Evolutionary conservation across 257 asterid species (phyloP).

Genomic region (Lantana camara): DNA sequence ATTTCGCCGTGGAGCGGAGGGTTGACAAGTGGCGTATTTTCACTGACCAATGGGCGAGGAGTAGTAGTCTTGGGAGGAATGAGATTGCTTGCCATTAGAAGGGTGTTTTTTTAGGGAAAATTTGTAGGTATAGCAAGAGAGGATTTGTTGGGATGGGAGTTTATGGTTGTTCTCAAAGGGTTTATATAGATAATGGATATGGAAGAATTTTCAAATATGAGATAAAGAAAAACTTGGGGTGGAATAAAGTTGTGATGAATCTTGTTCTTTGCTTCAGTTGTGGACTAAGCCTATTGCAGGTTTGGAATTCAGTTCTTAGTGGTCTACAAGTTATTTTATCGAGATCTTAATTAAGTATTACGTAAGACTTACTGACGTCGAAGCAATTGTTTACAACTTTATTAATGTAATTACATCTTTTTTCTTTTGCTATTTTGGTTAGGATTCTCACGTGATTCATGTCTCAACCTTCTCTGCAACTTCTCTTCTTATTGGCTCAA

Average conservation of each 20-base stretch:
- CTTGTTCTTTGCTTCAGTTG: constrained; percentile 62
- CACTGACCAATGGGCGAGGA: constrained; percentile 7
- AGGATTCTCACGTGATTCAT: constrained; percentile 15
- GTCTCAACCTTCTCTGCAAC: constrained; percentile 20
- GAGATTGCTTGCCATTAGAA: constrained; percentile 31
- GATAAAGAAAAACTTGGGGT: neutral
- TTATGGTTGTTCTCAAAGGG: constrained; percentile 18
- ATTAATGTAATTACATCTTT: neutral
- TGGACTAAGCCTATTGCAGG: constrained; percentile 40
- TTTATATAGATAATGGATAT: constrained; percentile 39
- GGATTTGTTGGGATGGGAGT: constrained; percentile 24
- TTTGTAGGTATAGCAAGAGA: neutral
- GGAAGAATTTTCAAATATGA: too few relatives aligned
- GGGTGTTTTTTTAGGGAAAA: neutral
- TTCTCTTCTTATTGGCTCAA: constrained; percentile 14
- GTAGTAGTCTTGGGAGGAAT: neutral
- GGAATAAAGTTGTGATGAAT: constrained; percentile 57
- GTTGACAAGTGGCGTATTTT: neutral
- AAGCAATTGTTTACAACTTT: neutral
- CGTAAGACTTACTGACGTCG: neutral
- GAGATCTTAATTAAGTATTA: neutral
- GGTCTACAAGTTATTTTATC: neutral
- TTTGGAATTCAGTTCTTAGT: constrained; percentile 45
- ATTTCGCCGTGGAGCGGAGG: constrained; percentile 11
- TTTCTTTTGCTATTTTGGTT: too few relatives aligned